Evolutionary conservation across 75 land plant genomes (phyloP).

Genomic region (Picea glauca): DNA sequence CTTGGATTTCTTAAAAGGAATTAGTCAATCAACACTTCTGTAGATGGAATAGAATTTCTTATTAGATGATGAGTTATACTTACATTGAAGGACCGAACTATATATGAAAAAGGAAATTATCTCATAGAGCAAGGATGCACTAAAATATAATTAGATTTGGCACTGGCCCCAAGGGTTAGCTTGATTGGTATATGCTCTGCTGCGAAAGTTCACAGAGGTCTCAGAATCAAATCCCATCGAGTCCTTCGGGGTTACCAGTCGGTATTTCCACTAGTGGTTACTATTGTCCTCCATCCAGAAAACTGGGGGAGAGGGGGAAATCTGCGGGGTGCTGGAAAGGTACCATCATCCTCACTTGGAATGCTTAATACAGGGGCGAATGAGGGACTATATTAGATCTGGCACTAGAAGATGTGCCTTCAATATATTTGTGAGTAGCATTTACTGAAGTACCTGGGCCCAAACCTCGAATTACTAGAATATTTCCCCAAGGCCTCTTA

Average conservation of each 20-base stretch:
- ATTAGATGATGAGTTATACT: not conserved
- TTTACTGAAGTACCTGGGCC: not conserved
- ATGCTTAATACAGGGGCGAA: too few relatives aligned
- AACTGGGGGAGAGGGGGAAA: too few relatives aligned
- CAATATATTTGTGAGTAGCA: not conserved
- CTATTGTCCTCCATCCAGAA: too few relatives aligned
- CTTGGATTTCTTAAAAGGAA: not conserved
- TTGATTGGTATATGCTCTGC: too few relatives aligned
- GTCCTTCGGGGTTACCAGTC: too few relatives aligned
- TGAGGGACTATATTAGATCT: not conserved
- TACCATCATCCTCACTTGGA: too few relatives aligned
- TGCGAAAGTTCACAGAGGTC: too few relatives aligned
- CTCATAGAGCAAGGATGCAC: not conserved
- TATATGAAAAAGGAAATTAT: not conserved
- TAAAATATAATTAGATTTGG: too few relatives aligned
- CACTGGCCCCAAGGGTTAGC: too few relatives aligned
- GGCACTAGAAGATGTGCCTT: not conserved
- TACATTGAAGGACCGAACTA: not conserved
- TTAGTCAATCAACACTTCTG: not conserved
- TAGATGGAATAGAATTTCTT: not conserved
- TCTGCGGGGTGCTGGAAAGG: too few relatives aligned
- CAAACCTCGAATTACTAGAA: constrained; percentile 2
- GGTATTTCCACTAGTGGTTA: too few relatives aligned
- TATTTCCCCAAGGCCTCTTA: constrained; percentile 24
- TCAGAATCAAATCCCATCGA: too few relatives aligned